Percentiles rank a stretch among this genome's conserved stretches.
Conservation (phyloP, 495 filamentous ascomycete species). For the Aspergillus saccharolyticus region DNA sequence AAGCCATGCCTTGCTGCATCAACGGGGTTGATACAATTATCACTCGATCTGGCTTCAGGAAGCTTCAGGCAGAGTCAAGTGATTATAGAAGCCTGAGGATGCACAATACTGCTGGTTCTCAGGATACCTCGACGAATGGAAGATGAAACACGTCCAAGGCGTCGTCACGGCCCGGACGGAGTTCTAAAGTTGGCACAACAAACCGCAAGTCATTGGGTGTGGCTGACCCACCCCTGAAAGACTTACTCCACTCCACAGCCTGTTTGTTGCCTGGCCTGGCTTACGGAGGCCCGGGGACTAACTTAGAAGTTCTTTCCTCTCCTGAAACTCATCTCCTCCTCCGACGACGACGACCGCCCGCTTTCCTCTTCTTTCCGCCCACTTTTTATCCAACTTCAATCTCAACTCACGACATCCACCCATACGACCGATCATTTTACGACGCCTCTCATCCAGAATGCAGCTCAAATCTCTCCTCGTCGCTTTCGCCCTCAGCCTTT, state of each 20-base stretch:
- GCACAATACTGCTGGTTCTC: too few relatives aligned
- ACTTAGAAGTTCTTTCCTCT: neutral
- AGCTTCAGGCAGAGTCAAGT: too few relatives aligned
- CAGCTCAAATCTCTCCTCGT: slow-evolving; percentile 1
- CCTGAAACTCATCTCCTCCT: neutral
- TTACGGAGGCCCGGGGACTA: too few relatives aligned
- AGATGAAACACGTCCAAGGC: too few relatives aligned
- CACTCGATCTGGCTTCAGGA: too few relatives aligned
- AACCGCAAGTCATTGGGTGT: neutral
- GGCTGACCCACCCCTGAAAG: neutral
- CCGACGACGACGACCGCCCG: neutral
- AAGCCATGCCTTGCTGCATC: neutral
- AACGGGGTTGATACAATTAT: neutral
- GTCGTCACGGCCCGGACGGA: neutral
- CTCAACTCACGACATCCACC: neutral
- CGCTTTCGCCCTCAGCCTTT: neutral
- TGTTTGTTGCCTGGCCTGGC: neutral
- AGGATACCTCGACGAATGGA: too few relatives aligned
- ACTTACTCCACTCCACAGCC: neutral
- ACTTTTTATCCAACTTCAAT: too few relatives aligned
- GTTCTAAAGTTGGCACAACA: neutral
- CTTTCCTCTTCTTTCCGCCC: neutral
- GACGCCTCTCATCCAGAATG: neutral
- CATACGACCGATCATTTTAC: neutral
- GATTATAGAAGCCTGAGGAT: too few relatives aligned